Base-by-base conservation (phyloP, 1,284 basidiomycete species). In the Porphyrellus sp. region DNA sequence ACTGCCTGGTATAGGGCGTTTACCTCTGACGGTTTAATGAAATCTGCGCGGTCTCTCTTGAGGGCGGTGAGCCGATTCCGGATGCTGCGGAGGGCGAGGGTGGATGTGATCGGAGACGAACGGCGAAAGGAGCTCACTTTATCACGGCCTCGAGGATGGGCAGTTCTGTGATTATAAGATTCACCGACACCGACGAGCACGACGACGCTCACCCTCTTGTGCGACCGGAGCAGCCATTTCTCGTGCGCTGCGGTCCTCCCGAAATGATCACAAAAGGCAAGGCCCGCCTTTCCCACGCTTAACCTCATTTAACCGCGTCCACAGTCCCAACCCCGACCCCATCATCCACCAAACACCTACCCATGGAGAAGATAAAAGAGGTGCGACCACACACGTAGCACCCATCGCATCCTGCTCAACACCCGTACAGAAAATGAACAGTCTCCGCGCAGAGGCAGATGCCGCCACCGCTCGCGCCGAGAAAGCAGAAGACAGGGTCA, bases 81-180 rank as follows among this genome's bases (percentile, higher is more conserved):
- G 69, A 98, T 97, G 72, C 91, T 94, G 66, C 35, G 60, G 44
- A 50, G 55, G 57, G 46, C 61, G 43, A 63, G 59, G 60, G 65
- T 68, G 63, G 47, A 63, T 52, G 57, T 4, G 13, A 15, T 2
- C 72, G 80, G n/a, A 15, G 24, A 21, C 30, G 25, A 43, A 43
- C 25, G 30, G 33, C 33, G 20, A 30, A 34, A 21, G 16, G 8
- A n/a, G 23, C 45, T 53, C 62, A 93, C 92, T 91, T 91, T 73
- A 98, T 95, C 61, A 99, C 83, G 24, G 90, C 81, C 77, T 98
- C 96, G 65, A 99, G 86, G 70, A 99, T 94, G 54, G 93, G 88
- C 59, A 96, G 79, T 78, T 98, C 87, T 90, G 65, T 0, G 2
- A 53, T 50, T 58, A 68, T 60, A 67, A 64, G 12, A 53, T 46